These are phyloP conservation scores for Saturnispora bothae DNA, from an alignment of 805 yeast species.

Conservation along the genomic window DNA sequence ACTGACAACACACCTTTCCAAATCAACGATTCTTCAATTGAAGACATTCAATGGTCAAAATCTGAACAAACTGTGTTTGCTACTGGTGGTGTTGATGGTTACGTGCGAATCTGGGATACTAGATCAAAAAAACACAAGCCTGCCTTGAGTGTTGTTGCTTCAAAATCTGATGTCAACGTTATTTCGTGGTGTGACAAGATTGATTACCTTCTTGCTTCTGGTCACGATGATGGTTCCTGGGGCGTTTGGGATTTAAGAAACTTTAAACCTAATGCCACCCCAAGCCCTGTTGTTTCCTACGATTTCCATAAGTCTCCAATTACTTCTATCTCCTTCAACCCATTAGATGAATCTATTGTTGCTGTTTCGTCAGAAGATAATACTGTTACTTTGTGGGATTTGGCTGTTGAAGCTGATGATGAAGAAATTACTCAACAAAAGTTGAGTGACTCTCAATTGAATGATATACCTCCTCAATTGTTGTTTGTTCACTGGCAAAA, in stretches of 20 bases:
- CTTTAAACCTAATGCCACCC: conserved; percentile 48
- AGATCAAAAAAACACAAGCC: conserved; percentile 88
- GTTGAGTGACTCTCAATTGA: conserved; percentile 65
- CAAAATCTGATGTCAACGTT: conserved; percentile 80
- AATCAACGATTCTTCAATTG: conserved; percentile 68
- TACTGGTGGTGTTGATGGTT: conserved; percentile 88
- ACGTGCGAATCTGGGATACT: conserved; percentile 92
- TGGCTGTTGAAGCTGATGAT: conserved; percentile 97
- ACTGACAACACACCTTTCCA: conserved; percentile 78
- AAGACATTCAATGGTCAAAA: conserved; percentile 94
- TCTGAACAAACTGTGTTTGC: conserved; percentile 91
- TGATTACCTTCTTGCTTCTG: conserved; percentile 81
- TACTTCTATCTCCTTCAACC: conserved; percentile 90
- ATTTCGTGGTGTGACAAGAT: conserved; percentile 90
- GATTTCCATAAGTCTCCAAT: conserved; percentile 91
- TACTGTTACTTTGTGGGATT: conserved; percentile 95
- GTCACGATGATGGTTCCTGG: conserved; percentile 97
- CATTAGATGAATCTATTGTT: conserved; percentile 86
- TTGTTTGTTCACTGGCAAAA: conserved; percentile 97
- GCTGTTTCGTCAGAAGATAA: conserved; percentile 96
- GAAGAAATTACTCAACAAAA: conserved; percentile 87
- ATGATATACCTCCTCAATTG: conserved; percentile 89
- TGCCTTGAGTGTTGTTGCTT: conserved; percentile 74
- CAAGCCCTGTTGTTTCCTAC: conserved; percentile 85
- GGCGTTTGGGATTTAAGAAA: conserved; percentile 95